Evolutionary conservation across 106 monocot genomes (phyloP).

Genomic region (Gastrodia elata): DNA sequence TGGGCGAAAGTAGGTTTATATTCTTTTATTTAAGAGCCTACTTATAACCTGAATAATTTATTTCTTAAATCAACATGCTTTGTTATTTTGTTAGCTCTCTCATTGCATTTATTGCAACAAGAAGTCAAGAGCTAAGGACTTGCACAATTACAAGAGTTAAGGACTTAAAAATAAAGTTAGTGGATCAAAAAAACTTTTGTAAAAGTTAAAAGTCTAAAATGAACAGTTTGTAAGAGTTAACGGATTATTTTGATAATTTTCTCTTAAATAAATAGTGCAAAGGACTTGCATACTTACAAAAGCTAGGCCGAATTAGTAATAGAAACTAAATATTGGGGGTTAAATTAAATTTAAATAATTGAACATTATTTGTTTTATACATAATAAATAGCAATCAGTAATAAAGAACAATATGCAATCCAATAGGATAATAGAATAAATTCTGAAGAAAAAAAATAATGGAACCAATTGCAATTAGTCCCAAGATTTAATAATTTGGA

Average conservation of each 20-base stretch:
- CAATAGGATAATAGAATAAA: background rate
- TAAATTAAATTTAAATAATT: background rate
- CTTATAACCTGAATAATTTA: background rate
- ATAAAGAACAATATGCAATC: background rate
- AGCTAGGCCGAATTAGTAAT: background rate
- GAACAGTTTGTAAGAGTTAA: no score
- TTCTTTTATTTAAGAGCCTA: background rate
- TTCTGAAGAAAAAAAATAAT: background rate
- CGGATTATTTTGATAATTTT: no score
- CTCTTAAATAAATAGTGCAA: no score
- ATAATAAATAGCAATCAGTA: background rate
- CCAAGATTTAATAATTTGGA: background rate
- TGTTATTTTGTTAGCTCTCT: background rate
- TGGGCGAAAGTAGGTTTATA: background rate
- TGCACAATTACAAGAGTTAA: no score
- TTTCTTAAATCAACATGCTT: background rate
- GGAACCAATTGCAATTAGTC: background rate
- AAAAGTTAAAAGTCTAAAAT: no score
- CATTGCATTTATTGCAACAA: background rate
- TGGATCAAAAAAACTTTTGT: no score
- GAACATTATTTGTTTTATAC: background rate
- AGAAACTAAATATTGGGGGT: background rate
- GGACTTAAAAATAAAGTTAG: no score
- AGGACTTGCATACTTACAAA: no score
- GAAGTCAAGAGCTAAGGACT: no score